Conservation (phyloP, 2,329 filamentous ascomycete species). For the Exophiala bonariae region DNA sequence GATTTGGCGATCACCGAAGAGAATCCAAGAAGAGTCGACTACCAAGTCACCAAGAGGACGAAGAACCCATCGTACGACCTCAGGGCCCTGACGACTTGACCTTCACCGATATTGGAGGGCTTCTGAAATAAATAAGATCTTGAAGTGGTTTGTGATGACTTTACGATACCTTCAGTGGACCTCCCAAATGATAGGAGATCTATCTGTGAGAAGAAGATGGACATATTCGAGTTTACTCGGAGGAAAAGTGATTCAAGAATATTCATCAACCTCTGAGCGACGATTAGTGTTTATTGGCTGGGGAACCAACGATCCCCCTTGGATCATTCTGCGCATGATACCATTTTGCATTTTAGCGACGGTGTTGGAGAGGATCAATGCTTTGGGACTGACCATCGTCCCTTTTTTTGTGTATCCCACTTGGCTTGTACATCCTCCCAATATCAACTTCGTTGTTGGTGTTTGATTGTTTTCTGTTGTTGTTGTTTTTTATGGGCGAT, state of each 20-base stretch:
- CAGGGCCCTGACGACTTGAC: conserved; percentile 42
- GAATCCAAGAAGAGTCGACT: conserved; percentile 11
- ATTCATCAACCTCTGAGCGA: background rate
- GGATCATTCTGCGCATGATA: too few species aligned
- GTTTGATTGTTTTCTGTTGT: too few species aligned
- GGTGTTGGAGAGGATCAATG: conserved; percentile 16
- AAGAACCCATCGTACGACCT: conserved; percentile 46
- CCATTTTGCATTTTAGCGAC: conserved; percentile 21
- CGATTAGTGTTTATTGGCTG: conserved; percentile 3
- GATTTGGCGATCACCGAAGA: conserved; percentile 10
- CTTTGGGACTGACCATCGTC: too few species aligned
- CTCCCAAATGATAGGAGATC: background rate
- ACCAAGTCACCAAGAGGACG: conserved; percentile 30
- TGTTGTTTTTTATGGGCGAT: too few species aligned
- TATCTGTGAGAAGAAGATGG: background rate
- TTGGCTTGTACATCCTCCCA: too few species aligned
- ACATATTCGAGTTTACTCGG: too few species aligned
- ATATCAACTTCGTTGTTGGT: too few species aligned
- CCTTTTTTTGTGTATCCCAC: too few species aligned
- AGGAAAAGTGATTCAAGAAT: too few species aligned
- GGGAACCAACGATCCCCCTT: too few species aligned
- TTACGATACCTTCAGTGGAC: background rate
- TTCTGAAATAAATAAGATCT: conserved; percentile 24
- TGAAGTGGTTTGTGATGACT: background rate
- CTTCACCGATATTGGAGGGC: conserved; percentile 29